Evolutionary conservation across 805 yeast genomes (phyloP).

Genomic region (Blastobotrys attinorum): DNA sequence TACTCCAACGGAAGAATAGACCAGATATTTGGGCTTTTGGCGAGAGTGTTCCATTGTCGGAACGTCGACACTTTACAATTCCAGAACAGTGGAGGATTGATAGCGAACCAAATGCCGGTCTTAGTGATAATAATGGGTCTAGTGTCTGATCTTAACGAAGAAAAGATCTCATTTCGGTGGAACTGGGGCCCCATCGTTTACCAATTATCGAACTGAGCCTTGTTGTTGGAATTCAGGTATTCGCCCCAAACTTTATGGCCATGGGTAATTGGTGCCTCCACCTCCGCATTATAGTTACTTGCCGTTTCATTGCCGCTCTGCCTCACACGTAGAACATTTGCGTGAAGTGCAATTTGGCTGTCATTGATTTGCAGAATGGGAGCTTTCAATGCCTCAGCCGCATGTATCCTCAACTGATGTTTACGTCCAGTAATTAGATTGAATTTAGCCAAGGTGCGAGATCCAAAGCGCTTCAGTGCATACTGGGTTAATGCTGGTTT

Average conservation of each 20-base stretch:
- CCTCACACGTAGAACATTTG: no score
- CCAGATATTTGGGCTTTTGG: slow-evolving; percentile 15
- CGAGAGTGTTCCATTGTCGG: slow-evolving; percentile 8
- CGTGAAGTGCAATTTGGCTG: background rate
- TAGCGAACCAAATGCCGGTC: no score
- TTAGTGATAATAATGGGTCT: no score
- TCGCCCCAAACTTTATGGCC: no score
- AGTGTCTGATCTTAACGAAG: no score
- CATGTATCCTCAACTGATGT: slow-evolving; percentile 15
- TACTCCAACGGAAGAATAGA: slow-evolving; percentile 10
- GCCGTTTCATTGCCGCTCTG: no score
- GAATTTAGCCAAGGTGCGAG: slow-evolving; percentile 9
- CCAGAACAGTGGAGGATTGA: slow-evolving; percentile 16
- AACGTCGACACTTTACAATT: slow-evolving; percentile 13
- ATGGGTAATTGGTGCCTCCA: no score
- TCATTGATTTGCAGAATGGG: background rate
- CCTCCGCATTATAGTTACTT: no score
- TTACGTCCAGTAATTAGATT: slow-evolving; percentile 17
- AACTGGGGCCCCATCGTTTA: no score
- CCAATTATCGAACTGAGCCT: no score
- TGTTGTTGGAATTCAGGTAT: no score
- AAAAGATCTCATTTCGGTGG: no score
- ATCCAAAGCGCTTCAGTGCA: background rate
- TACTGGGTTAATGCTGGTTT: slow-evolving; percentile 11
- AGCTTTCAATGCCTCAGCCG: slow-evolving; percentile 5